Evolutionary conservation across 768 basidiomycete genomes (phyloP), one percentile per base, ranked within the genome.

Genomic region (Xerocomellus amylosporus): DNA sequence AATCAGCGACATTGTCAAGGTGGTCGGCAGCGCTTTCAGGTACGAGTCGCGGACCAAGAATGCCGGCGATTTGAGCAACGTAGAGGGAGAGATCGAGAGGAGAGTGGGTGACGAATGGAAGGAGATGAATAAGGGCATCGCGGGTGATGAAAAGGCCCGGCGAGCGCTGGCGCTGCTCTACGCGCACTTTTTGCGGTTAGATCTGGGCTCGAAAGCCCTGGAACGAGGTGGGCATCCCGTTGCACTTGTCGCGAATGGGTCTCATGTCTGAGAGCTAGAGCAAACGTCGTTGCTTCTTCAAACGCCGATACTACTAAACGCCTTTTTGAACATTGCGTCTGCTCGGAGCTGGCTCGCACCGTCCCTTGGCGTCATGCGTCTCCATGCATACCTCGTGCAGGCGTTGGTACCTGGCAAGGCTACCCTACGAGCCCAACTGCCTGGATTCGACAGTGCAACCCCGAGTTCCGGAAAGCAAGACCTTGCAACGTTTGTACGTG

Each of bases 271-370:
- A 31, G 37, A n/a, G 22, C 6, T 58, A 93, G 94, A 88, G 53
- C 92, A 92, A 80, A 74, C 75, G 10, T 64, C 77, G 20, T 64
- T 95, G 14, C 77, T 98, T 2, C 79, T 92, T 2, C 85, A 85
- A 62, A 81, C 82, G 0, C 92, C 91, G 5, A 68, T 79, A 14
- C 73, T 96, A 5, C 79, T 96, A 28, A 88, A 80, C 44, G 90
- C 93, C 0, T 76, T 98, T 24, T 79, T 95, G 49, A 88, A 83
- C 61, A 90, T 97, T 58, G 79, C 88, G 0, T 79, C 90, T 19
- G 81, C 94, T 0, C 91, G 93, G 59, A 93, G 85, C 65, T 99
- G 95, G 95, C 83, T 98, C 9, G 65, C 80, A 5, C 87, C 93
- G 2, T 86, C 91, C 0, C 74, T 95, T 36, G 75, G 81, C 30